A percentile compares a stretch with the other conserved stretches of the same genome.
These are phyloP conservation scores for Butyriboletus loyo DNA, from an alignment of 768 basidiomycete genomes.

Conservation along the genomic window DNA sequence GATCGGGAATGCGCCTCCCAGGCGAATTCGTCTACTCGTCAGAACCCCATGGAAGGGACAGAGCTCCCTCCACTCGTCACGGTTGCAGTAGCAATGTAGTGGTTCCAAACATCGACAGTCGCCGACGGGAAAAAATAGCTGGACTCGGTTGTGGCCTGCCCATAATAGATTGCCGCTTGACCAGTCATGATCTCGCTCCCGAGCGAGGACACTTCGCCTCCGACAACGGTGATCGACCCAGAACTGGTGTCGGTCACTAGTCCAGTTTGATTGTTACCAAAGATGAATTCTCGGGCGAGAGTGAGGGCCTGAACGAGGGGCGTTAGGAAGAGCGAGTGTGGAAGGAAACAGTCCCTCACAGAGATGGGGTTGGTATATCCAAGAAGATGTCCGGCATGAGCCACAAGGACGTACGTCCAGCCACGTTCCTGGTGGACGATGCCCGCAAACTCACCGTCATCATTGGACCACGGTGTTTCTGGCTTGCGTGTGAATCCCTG, in stretches of 20 bases:
- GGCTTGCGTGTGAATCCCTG: constrained; percentile 71
- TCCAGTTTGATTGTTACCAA: constrained; percentile 62
- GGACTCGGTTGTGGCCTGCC: constrained; percentile 43
- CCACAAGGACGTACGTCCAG: constrained; percentile 44
- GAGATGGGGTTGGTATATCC: constrained; percentile 33
- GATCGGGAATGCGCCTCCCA: too few species aligned
- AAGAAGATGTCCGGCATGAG: constrained; percentile 39
- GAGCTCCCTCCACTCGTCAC: too few species aligned
- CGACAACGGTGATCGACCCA: constrained; percentile 34
- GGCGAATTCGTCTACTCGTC: not conserved
- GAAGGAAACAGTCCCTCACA: constrained; percentile 37
- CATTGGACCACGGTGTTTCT: constrained; percentile 63
- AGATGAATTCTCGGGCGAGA: constrained; percentile 62
- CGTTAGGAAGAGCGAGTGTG: not conserved
- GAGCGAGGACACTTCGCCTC: constrained; percentile 49
- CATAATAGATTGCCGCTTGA: constrained; percentile 53
- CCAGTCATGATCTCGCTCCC: constrained; percentile 50
- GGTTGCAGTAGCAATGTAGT: constrained; percentile 46
- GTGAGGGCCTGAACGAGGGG: constrained; percentile 45
- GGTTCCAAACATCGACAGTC: constrained; percentile 55
- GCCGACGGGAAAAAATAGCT: constrained; percentile 54
- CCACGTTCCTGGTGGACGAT: constrained; percentile 73
- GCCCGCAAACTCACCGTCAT: constrained; percentile 54
- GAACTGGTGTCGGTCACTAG: constrained; percentile 39
- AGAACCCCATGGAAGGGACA: too few species aligned